These are phyloP conservation scores for Colletotrichum aenigma DNA, from an alignment of 2,329 filamentous ascomycete species.

Conservation along the genomic window DNA sequence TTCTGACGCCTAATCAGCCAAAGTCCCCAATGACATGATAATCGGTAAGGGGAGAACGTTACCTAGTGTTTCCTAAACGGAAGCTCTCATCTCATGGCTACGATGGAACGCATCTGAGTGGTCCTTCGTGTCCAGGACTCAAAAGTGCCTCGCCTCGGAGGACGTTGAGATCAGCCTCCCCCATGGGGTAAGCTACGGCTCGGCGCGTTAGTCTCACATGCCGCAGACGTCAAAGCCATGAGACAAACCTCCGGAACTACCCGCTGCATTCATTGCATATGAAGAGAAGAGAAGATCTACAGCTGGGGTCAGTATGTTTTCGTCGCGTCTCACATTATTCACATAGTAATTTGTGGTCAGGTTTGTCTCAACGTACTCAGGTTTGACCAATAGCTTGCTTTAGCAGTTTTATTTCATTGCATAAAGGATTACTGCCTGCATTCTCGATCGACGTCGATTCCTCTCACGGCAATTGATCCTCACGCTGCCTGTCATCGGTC, in stretches of 20 bases:
- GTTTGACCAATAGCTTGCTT: too few species aligned
- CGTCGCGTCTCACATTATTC: too few species aligned
- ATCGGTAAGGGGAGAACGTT: background rate
- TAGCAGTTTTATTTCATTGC: too few species aligned
- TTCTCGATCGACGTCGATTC: too few species aligned
- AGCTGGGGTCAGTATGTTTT: background rate
- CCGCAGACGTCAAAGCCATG: background rate
- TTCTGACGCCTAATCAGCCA: background rate
- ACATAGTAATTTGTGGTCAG: too few species aligned
- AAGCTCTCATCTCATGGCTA: background rate
- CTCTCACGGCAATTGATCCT: too few species aligned
- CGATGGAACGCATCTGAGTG: background rate
- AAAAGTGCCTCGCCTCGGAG: background rate
- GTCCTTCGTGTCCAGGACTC: background rate
- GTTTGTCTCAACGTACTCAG: too few species aligned
- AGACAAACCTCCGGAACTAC: background rate
- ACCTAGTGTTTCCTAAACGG: background rate
- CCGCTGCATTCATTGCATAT: background rate
- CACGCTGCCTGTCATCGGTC: too few species aligned
- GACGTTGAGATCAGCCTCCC: background rate
- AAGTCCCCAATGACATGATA: background rate
- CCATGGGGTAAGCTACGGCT: background rate
- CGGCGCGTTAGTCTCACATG: background rate
- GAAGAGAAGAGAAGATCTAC: background rate
- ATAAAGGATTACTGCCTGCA: too few species aligned